A percentile compares a stretch with the other conserved stretches of the same genome.
phyloP scores from a whole-genome alignment of 2,329 filamentous ascomycete species.

The Pseudogymnoascus sp. region DNA sequence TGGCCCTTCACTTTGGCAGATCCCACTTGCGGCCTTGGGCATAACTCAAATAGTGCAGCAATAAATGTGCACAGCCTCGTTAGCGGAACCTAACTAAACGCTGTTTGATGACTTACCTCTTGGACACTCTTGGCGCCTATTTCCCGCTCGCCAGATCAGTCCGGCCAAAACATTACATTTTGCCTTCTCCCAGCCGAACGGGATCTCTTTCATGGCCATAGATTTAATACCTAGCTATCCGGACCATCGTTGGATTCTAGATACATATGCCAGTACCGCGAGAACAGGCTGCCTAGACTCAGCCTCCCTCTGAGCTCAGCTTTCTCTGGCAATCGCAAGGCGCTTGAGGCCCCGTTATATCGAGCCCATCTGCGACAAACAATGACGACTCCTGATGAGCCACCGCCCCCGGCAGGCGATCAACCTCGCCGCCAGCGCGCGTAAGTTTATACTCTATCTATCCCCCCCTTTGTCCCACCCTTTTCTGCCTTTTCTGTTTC shows the following conservation, averaged over 20 bases:
- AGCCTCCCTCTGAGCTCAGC: not conserved
- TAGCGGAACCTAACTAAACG: not conserved
- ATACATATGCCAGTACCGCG: not conserved
- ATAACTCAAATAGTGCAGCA: not conserved
- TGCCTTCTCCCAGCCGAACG: not conserved
- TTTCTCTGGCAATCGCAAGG: not conserved
- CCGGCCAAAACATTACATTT: not conserved
- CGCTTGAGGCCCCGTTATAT: not conserved
- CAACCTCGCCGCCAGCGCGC: conserved; percentile 25
- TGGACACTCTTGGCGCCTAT: not conserved
- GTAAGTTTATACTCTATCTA: conserved; percentile 19
- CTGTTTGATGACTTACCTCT: not conserved
- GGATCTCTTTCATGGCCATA: not conserved
- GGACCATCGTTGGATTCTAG: not conserved
- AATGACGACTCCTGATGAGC: not conserved
- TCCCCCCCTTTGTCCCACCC: conserved; percentile 8
- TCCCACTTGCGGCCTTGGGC: not conserved
- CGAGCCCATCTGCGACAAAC: not conserved
- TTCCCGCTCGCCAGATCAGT: not conserved
- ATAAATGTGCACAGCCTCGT: not conserved
- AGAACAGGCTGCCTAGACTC: not conserved
- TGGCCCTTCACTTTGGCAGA: not conserved
- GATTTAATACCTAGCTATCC: not conserved
- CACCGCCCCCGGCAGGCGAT: not conserved
- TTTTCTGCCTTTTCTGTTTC: not conserved